Evolutionary conservation across 345 rosid genomes (phyloP), one percentile per base, ranked within the genome.

Genomic region (Lepidium didymum): DNA sequence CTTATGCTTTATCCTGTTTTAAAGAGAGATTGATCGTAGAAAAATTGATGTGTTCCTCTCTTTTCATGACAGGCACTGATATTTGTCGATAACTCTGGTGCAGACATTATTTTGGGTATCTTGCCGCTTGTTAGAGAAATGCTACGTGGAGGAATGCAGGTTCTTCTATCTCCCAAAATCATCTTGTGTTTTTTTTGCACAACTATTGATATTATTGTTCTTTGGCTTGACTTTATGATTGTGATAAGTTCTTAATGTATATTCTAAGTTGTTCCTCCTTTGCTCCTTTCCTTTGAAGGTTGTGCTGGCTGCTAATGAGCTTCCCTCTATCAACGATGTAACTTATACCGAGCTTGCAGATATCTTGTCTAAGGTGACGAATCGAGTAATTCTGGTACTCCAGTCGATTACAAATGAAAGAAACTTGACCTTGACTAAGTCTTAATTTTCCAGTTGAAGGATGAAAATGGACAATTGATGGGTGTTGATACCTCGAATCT

Each of bases 31-130:
- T 16, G 14, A 44, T 57, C 4, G 8, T 14, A 23, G 57, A 35
- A 35, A 23, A 16, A 49, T 51, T 72, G 47, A 65, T 27, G 10
- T 57, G 31, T 15, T 64, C 11, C 1, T 31, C 36, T 29, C 35
- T 60, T 67, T 57, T 41, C 62, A 31, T 72, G 62, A 31, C 90
- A 94, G 99, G 96, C 86, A 52, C 77, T 89, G 74, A 95, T 95
- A 64, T 95, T 87, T 83, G 96, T 91, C 55, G 97, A 95, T 72
- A 91, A 95, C 76, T 91, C 99, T 77, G 97, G 99, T 66, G 99
- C 99, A 18, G 97, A 95, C 81, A 85, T 95, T 34, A 83, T 95
- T 75, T 78, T 91, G 85, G 99, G 99, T 59, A 86, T 95, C 61
- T 79, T 95, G 47, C 97, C 97, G 7, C 91, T 95, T 68, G 90